Evolutionary conservation across 2,329 filamentous ascomycete species (phyloP), one percentile per base, ranked within the genome.

Genomic region (Epichloe sp.): DNA sequence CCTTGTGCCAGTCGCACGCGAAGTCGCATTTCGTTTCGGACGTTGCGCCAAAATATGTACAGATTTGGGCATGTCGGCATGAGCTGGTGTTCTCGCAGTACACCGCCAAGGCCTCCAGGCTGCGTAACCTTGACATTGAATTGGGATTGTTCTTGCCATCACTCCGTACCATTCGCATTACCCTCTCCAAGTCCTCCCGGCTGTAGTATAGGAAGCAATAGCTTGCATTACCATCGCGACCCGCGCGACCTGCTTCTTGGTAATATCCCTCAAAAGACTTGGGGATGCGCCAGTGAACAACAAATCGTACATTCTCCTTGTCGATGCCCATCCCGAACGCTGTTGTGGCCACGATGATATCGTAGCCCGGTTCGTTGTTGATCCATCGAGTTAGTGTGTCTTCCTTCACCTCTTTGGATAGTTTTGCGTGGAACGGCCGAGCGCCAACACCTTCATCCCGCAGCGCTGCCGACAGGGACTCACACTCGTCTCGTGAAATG

Each of bases 251-350:
- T 2, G 88, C 90, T 74, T 97, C 91, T 68, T 97, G 91, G 61
- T 96, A 95, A 63, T 93, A 96, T 1, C 90, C 88, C 65, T 97
- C 91, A 63, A 97, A 95, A 3, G 86, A 93, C 63, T 95, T 94
- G 10, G 91, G 88, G 10, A 95, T 77, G 53, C 88, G 86, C 89
- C 91, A 97, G 67, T 97, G 91, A 2, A 93, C 82, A 1, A 97
- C 90, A 60, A 96, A 96, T 3, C 91, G 85, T 11, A 97, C 91
- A 59, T 95, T 85, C 49, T 93, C 82, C 66, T 96, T 96, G 67
- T 97, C 90, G 56, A 97, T 96, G 26, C 91, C 91, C 91, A 97
- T 97, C 2, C 91, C 91, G 61, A 97, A 97, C 0, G 91, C 91
- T 1, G 88, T 97, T 0, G 91, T 97, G 2, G 91, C 91, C 31